Percentiles rank a stretch among this genome's conserved stretches.
These are phyloP conservation scores for Plenodomus lindquistii DNA, from an alignment of 2,329 filamentous ascomycete species.

Conservation along the genomic window DNA sequence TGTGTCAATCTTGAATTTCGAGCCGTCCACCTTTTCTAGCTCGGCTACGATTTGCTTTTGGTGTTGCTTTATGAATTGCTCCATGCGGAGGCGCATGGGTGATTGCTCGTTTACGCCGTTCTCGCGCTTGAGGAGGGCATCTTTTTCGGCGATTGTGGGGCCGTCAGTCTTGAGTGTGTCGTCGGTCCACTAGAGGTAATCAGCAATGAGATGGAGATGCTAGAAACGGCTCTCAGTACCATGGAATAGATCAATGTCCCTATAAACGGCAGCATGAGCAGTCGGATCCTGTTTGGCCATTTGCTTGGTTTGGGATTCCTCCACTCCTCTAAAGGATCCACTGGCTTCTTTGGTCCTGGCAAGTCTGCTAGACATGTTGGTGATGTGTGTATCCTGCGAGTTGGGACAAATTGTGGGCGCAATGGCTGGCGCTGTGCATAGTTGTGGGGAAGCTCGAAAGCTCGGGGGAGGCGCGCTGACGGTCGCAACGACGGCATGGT, in stretches of 20 bases:
- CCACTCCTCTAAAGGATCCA: conserved; percentile 37
- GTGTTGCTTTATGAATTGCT: conserved; percentile 91
- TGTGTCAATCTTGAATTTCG: conserved; percentile 78
- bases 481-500: conserved; percentile 37
- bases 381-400: conserved; percentile 13
- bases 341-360: conserved; percentile 22
- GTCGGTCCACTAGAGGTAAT: conserved; percentile 35
- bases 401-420: conserved; percentile 19
- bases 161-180: conserved; percentile 56
- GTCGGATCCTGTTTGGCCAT: conserved; percentile 47
- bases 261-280: conserved; percentile 56
- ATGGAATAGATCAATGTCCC: conserved; percentile 62
- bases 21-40: conserved; percentile 81
- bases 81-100: conserved; percentile 97
- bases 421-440: conserved; percentile 26
- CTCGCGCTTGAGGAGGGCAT: conserved; percentile 79
- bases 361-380: conserved; percentile 25
- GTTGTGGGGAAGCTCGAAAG: conserved; percentile 32
- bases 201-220: not conserved
- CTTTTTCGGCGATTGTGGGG: conserved; percentile 80
- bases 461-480: conserved; percentile 26
- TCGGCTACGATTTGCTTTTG: conserved; percentile 85
- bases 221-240: conserved; percentile 46
- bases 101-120: conserved; percentile 74
- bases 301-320: conserved; percentile 42